Base-by-base conservation (phyloP, 495 filamentous ascomycete genomes). In the Margaritispora aquatica region DNA sequence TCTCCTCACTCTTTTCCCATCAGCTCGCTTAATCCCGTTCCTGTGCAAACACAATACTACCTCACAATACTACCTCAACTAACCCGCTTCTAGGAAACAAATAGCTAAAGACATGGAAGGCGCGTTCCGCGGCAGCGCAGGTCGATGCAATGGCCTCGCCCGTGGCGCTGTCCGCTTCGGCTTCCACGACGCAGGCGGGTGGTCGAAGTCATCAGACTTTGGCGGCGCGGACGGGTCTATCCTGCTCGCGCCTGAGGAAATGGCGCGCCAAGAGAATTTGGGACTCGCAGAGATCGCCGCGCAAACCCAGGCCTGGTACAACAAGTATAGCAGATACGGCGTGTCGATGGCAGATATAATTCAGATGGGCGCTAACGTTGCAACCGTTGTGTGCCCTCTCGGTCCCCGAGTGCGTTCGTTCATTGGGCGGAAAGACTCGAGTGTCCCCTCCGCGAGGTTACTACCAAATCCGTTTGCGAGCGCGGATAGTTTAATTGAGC, bases 351-450 rank as follows among this genome's bases (percentile, higher is more conserved):
- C 67, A 36, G 70, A 73, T 61, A 50, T 73, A 22, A 64, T 73
- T 54, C 55, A 73, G 55, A 57, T 66, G 56, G 68, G 62, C 29
- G 67, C 69, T 46, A 71, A 58, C 26, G 65, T 68, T 29, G 70
- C 63, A 23, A 65, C 63, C 8, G 66, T 70, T 1, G 57, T 61
- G 5, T 73, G 70, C 48, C 70, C 70, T 1, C 61, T 68, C n/a
- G 70, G 70, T 2, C 70, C 70, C 11, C 67, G 69, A 26, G 55
- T 73, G 24, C 69, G 72, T 23, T 60, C 69, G 11, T 74, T 71
- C 59, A 68, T 74, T 38, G 75, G 75, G 4, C 63, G 75, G 17
- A 64, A 64, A 27, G 74, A 76, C 54, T 68, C 64, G 46, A 52
- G 60, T 17, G 65, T 52, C 15, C 61, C 72, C 10, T 64, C 66